Percentiles rank a stretch among this genome's conserved stretches.
Conservation (phyloP, 768 basidiomycete species). For the Trametopsis cervina region DNA sequence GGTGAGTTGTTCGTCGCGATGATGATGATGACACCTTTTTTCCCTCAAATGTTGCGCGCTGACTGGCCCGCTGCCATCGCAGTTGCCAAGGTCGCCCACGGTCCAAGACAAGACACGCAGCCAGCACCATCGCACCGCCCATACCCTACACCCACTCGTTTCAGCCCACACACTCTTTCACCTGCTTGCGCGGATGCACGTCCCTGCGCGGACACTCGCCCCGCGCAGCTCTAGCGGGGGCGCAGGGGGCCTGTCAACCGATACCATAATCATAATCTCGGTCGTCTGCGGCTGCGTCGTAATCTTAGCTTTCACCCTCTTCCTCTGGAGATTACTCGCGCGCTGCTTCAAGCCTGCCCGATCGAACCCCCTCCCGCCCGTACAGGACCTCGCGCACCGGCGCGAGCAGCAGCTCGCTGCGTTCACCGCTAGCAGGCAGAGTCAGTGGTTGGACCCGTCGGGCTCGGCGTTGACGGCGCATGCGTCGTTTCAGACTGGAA, state of each 20-base stretch:
- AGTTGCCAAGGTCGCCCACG: too few species aligned
- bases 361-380: slow-evolving; percentile 50
- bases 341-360: slow-evolving; percentile 25
- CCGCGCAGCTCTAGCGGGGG: slow-evolving; percentile 12
- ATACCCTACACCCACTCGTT: not conserved
- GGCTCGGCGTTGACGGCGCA: slow-evolving; percentile 8
- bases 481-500: slow-evolving; percentile 8
- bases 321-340: slow-evolving; percentile 32
- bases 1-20: too few species aligned
- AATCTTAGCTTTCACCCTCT: slow-evolving; percentile 29
- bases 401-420: slow-evolving; percentile 44
- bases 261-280: slow-evolving; percentile 42
- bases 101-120: too few species aligned
- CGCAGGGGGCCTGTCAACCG: slow-evolving; percentile 16
- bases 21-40: too few species aligned
- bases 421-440: slow-evolving; percentile 22
- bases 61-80: too few species aligned
- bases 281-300: slow-evolving; percentile 38
- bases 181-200: slow-evolving; percentile 1
- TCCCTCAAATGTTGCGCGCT: too few species aligned
- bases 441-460: slow-evolving; percentile 20
- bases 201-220: slow-evolving; percentile 7
- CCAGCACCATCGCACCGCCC: too few species aligned
- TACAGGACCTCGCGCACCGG: slow-evolving; percentile 58
- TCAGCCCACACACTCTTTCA: slow-evolving; percentile 11